Percentiles rank a stretch among this genome's conserved stretches.
Conservation (phyloP, 2,329 filamentous ascomycete species). For the Paecilomyces sp. region DNA sequence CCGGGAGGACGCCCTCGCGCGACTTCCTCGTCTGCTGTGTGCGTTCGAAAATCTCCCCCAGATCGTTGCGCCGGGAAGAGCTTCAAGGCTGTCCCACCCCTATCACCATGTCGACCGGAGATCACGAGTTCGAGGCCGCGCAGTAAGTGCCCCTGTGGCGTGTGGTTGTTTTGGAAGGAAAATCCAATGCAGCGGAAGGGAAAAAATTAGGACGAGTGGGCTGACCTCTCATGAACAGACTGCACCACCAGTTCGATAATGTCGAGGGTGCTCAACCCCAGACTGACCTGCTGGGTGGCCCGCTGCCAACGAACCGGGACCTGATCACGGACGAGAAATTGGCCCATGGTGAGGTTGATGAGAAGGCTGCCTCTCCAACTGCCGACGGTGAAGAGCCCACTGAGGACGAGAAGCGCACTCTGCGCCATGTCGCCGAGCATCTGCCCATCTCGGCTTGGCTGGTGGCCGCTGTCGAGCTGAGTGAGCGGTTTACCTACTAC, state of each 20-base stretch:
- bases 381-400: slow-evolving; percentile 48
- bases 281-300: slow-evolving; percentile 4
- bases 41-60: not conserved
- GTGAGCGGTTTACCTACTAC: slow-evolving; percentile 55
- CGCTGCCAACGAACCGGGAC: not conserved
- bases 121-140: not conserved
- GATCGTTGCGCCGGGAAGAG: not conserved
- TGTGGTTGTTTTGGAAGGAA: not conserved
- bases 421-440: slow-evolving; percentile 50
- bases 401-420: slow-evolving; percentile 42
- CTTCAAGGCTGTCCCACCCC: not conserved
- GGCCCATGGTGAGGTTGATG: slow-evolving; percentile 14
- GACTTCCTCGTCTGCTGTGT: not conserved
- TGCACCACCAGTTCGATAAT: slow-evolving; percentile 6
- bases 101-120: not conserved
- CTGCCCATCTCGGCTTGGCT: slow-evolving; percentile 51
- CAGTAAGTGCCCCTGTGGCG: not conserved
- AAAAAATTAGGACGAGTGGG: not conserved
- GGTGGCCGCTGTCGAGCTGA: slow-evolving; percentile 50
- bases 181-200: not conserved
- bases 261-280: slow-evolving; percentile 4
- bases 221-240: not conserved
- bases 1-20: not conserved
- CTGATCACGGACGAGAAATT: not conserved
- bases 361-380: slow-evolving; percentile 24